Base-by-base conservation (phyloP, 257 asterid genomes). In the Nicotiana paniculata region DNA sequence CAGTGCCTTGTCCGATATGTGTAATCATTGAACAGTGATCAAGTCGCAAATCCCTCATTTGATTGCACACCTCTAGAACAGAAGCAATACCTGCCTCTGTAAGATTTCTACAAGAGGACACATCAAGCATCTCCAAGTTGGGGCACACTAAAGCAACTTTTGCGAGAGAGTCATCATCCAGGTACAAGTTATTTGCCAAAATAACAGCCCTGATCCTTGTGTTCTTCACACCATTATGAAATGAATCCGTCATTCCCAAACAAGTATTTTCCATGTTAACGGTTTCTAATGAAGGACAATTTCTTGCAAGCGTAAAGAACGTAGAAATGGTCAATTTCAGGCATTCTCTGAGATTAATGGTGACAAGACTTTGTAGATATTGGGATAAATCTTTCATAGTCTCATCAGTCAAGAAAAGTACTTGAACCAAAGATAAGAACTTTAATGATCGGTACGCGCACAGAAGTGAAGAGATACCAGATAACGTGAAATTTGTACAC, bases 91-190 rank as follows among this genome's bases (percentile, higher is more conserved):
- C 77, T 26, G 30, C 57, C 77, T 74, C 83, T n/a, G 84, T 70
- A 67, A 84, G 26, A 26, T 37, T 17, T 35, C 66, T 6, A 77
- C 83, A 83, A 3, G 69, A 18, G 46, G 82, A 54, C 35, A 83
- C 46, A 77, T 83, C 74, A 35, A 83, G 79, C 10, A n/a, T 55
- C 70, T 83, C 83, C 81, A 83, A 16, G 53, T 54, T 83, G 13
- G 80, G 83, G 76, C 82, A 83, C 30, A 21, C 54, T 30, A 24
- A 77, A 53, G 83, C 85, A 65, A 83, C 24, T 7, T 28, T 63
- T 43, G 9, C 4, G 76, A 77, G 70, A 57, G 62, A 66, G 16
- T 54, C 76, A 54, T 77, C 58, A 43, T n/a, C 59, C 37, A 83
- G 30, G 51, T n/a, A 46, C 15, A 1, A 5, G 55, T 79, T 67